A percentile compares a stretch with the other conserved stretches of the same genome.
phyloP scores from a whole-genome alignment of 2,329 filamentous ascomycete genomes.

The Paracoccidioides lutzii region DNA sequence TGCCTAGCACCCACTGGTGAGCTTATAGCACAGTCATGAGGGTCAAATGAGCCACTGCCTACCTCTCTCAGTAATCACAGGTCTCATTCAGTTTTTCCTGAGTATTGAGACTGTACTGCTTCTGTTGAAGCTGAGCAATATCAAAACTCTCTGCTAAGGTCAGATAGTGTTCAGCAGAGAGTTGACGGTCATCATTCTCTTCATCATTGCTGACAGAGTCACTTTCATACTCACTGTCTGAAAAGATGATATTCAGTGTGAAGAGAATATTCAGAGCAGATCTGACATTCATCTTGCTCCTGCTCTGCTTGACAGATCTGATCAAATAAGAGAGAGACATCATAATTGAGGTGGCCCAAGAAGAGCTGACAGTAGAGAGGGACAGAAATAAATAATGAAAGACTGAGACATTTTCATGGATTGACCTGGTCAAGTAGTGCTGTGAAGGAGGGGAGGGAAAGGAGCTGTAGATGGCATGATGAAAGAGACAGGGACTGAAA shows the following conservation, averaged over 20 bases:
- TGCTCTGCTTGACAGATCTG: background rate
- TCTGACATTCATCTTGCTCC: slow-evolving; percentile 11
- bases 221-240: slow-evolving; percentile 10
- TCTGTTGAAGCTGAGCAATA: slow-evolving; percentile 17
- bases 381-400: background rate
- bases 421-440: too few relatives aligned
- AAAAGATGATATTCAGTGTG: slow-evolving; percentile 11
- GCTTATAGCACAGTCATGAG: background rate
- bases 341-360: slow-evolving; percentile 5
- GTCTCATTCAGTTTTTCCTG: slow-evolving; percentile 18
- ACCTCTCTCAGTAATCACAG: slow-evolving; percentile 16
- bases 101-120: slow-evolving; percentile 17
- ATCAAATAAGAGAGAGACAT: slow-evolving; percentile 5
- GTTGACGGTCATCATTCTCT: slow-evolving; percentile 9
- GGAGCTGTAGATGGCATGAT: too few relatives aligned
- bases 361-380: too few relatives aligned
- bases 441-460: too few relatives aligned
- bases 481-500: too few relatives aligned
- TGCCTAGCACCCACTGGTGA: slow-evolving; percentile 7
- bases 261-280: slow-evolving; percentile 9
- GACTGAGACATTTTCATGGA: background rate
- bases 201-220: slow-evolving; percentile 6
- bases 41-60: background rate
- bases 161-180: slow-evolving; percentile 14
- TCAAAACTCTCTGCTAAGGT: slow-evolving; percentile 15